phyloP scores from a whole-genome alignment of 306 rosid genomes.

The Prunus kanzakura region DNA sequence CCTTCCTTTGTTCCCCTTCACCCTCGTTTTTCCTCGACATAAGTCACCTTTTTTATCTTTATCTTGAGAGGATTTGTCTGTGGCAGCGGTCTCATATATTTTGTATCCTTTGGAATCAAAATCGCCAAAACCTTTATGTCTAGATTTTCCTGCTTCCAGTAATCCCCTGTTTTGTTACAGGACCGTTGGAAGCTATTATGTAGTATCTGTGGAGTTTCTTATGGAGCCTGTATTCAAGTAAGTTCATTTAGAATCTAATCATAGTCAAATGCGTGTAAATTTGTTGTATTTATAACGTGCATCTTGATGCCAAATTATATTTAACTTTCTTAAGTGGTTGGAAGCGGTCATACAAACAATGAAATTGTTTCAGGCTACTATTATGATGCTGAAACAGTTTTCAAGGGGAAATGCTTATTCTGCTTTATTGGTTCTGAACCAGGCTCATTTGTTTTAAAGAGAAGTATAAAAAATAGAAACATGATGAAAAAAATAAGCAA shows the following conservation, averaged over 20 bases:
- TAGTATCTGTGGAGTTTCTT: slow-evolving; percentile 90
- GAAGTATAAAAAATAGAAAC: neutral
- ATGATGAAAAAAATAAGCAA: no score
- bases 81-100: neutral
- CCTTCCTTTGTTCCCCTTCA: neutral
- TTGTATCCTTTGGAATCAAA: neutral
- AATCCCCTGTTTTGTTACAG: slow-evolving; percentile 43
- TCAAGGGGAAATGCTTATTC: neutral
- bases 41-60: neutral
- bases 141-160: slow-evolving; percentile 7
- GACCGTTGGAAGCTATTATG: slow-evolving; percentile 99
- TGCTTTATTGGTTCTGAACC: no score
- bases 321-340: neutral
- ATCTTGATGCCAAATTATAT: neutral
- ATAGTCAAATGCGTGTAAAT: slow-evolving; percentile 13
- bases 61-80: neutral
- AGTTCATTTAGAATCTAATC: slow-evolving; percentile 31
- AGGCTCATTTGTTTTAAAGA: neutral
- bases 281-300: slow-evolving; percentile 1
- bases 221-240: slow-evolving; percentile 99
- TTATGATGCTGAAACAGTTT: neutral
- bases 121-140: neutral
- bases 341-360: neutral
- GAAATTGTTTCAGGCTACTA: neutral
- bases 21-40: neutral